Base-by-base conservation (phyloP, 305 asterid species). In the Lippia alba region DNA sequence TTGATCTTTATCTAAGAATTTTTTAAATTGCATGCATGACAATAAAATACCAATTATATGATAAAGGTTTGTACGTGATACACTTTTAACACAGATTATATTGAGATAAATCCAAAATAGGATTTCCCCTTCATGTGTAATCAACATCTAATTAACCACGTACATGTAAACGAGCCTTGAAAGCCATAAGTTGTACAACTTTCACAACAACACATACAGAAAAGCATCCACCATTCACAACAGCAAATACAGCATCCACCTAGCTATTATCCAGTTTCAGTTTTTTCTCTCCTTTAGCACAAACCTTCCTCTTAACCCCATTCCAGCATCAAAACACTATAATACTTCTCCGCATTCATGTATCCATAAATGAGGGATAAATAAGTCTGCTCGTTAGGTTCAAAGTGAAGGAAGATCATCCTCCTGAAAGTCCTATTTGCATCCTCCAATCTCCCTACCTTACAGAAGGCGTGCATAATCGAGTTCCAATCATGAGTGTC, bases 401-500 rank as follows among this genome's bases (percentile, higher is more conserved):
- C 97, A 78, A 89, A 91, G 70, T 73, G 87, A 1, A 89, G 85
- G 74, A 94, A 94, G 60, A 51, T 62, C 99, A 94, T 91, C 84
- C 99, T 91, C 84, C 97, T 83, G 50, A 88, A 85, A 45, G 99
- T 90, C 78, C 97, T 81, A 67, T 83, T 80, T 0, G 96, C 97
- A 39, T 91, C 92, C 79, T 88, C 99, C 78, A 88, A 57, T 64
- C 92, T 80, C 78, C 99, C 97, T 11, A 96, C 87, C 66, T 94
- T 94, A 40, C 93, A 89, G 67, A 94, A 94, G 8, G 99, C 95
- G 34, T 91, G 99, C 33, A 94, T 89, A 36, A 94, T 94, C 11
- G 97, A 94, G 19, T 94, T 94, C 99, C 99, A 94, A 61, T 94
- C 97, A 46, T 94, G 99, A 14, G 92, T 86, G 12, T 95, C 95